Evolutionary conservation across 441 rosid genomes (phyloP).

Genomic region (Francoa sonchifolia): DNA sequence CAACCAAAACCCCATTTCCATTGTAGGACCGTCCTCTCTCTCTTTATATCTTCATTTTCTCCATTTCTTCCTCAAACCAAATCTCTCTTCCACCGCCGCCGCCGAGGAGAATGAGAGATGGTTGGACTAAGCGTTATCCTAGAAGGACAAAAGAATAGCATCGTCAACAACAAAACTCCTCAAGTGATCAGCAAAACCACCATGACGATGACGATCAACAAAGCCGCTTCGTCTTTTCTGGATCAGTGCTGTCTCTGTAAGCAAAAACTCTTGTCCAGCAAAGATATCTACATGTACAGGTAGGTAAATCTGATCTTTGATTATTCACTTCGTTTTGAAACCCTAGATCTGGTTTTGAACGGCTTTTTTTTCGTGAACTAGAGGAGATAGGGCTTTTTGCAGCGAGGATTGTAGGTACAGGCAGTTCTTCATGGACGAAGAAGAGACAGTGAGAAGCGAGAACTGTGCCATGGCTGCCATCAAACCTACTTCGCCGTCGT

Average conservation of each 20-base stretch:
- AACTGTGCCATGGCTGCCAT: neutral
- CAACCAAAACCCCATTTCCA: no score
- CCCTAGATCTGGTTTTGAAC: neutral
- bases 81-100: neutral
- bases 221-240: slow-evolving; percentile 6
- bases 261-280: slow-evolving; percentile 3
- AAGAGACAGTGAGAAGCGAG: neutral
- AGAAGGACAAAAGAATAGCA: neutral
- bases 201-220: no score
- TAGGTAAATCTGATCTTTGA: neutral
- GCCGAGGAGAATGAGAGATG: neutral
- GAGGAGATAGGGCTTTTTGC: slow-evolving; percentile 11
- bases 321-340: neutral
- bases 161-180: neutral
- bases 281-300: slow-evolving; percentile 14
- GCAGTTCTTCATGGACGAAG: slow-evolving; percentile 9
- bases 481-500: neutral
- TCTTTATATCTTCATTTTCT: neutral
- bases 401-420: slow-evolving; percentile 15
- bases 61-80: neutral
- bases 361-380: neutral
- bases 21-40: neutral
- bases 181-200: neutral
- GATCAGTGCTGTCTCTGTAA: slow-evolving; percentile 8
- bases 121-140: slow-evolving; percentile 8